Evolutionary conservation across 768 basidiomycete genomes (phyloP).

Genomic region (Russula virescens): DNA sequence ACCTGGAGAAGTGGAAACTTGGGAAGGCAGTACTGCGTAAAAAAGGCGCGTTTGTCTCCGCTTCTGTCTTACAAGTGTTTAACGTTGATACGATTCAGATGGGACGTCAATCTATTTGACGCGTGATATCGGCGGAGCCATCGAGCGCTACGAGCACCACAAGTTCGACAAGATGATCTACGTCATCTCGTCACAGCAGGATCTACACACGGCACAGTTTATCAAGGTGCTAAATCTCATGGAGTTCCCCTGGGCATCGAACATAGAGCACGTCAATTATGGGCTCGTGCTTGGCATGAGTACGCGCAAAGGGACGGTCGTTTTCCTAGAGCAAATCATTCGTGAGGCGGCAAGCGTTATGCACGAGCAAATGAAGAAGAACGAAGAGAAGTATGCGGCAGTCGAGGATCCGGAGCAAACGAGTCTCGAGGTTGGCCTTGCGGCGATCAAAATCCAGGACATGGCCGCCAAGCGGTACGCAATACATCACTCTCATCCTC

Average conservation of each 20-base stretch:
- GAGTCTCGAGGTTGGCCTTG: conserved; percentile 81
- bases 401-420: conserved; percentile 83
- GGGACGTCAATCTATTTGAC: conserved; percentile 93
- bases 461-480: conserved; percentile 87
- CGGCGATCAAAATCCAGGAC: conserved; percentile 96
- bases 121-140: conserved; percentile 91
- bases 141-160: conserved; percentile 89
- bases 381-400: conserved; percentile 85
- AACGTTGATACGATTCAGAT: conserved; percentile 42
- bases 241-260: conserved; percentile 81
- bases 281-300: conserved; percentile 94
- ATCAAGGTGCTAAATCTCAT: conserved; percentile 92
- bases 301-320: conserved; percentile 87
- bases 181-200: conserved; percentile 83
- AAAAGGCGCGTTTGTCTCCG: conserved; percentile 47
- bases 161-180: conserved; percentile 92
- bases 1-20: conserved; percentile 85
- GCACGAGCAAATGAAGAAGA: conserved; percentile 96
- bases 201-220: conserved; percentile 83
- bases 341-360: conserved; percentile 82
- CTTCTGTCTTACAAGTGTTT: neutral
- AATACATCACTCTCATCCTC: neutral
- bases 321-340: conserved; percentile 91
- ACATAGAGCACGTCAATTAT: conserved; percentile 84
- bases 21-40: conserved; percentile 89